phyloP scores from a whole-genome alignment of 257 asterid species.

The Coffea canephora region DNA sequence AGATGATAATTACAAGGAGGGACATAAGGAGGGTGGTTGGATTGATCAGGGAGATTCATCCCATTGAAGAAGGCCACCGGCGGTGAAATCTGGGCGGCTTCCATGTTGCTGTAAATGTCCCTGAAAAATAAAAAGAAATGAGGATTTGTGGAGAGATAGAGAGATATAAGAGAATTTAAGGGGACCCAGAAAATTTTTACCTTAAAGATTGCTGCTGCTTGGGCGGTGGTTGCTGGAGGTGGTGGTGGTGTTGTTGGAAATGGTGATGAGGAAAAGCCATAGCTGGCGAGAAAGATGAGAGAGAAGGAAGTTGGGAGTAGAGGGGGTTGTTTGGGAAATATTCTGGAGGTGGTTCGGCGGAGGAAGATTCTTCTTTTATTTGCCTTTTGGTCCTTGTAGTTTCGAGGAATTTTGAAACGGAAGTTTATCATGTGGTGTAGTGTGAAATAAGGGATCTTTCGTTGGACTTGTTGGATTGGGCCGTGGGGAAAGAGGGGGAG shows the following conservation, averaged over 20 bases:
- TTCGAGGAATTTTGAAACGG: constrained; percentile 25
- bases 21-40: constrained; percentile 79
- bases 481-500: not conserved
- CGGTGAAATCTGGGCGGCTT: constrained; percentile 69
- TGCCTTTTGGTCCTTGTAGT: constrained; percentile 34
- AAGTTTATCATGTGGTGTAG: not conserved
- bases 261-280: constrained; percentile 80
- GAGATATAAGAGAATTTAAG: not conserved
- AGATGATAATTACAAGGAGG: constrained; percentile 62
- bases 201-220: constrained; percentile 40
- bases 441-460: not conserved
- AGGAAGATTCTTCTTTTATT: constrained; percentile 25
- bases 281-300: constrained; percentile 29
- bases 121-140: constrained; percentile 30
- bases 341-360: constrained; percentile 21
- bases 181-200: constrained; percentile 27
- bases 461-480: constrained; percentile 1
- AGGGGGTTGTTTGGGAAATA: constrained; percentile 12
- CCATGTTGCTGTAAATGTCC: constrained; percentile 68
- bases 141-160: not conserved
- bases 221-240: constrained; percentile 49
- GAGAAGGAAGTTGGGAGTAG: constrained; percentile 10
- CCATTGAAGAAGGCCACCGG: constrained; percentile 61
- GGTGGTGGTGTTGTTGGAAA: constrained; percentile 59
- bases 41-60: constrained; percentile 65